Evolutionary conservation across 805 yeast genomes (phyloP).

Genomic region (Candida chauliodis): DNA sequence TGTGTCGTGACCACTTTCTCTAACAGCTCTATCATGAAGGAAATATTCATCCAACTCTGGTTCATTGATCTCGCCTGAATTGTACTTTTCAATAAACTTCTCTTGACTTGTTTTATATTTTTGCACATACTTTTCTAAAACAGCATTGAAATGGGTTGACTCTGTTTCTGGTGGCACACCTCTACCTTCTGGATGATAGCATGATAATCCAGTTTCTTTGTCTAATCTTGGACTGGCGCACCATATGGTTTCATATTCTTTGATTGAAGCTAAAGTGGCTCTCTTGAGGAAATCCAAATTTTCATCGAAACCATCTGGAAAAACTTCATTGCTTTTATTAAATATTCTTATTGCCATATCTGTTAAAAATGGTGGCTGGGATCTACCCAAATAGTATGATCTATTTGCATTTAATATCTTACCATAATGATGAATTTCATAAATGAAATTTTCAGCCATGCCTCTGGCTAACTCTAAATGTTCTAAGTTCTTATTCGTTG

Average conservation of each 20-base stretch:
- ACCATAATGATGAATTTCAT: constrained; percentile 86
- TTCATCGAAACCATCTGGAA: constrained; percentile 30
- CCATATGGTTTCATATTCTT: constrained; percentile 86
- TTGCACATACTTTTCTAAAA: constrained; percentile 63
- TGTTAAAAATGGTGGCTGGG: constrained; percentile 95
- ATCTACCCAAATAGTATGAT: constrained; percentile 82
- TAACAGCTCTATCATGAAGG: constrained; percentile 87
- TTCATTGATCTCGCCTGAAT: constrained; percentile 59
- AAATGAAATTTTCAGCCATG: constrained; percentile 88
- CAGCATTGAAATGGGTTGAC: constrained; percentile 74
- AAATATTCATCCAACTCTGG: constrained; percentile 87
- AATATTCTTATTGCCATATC: constrained; percentile 81
- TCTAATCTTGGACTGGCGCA: constrained; percentile 70
- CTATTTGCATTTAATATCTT: constrained; percentile 93
- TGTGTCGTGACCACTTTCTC: constrained; percentile 97
- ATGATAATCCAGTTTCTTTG: constrained; percentile 69
- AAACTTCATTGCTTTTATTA: constrained; percentile 49
- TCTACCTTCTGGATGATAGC: constrained; percentile 84
- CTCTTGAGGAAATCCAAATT: constrained; percentile 61
- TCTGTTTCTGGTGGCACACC: constrained; percentile 99
- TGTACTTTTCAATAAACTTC: constrained; percentile 63
- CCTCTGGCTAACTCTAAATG: constrained; percentile 73
- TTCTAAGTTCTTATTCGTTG: constrained; percentile 25
- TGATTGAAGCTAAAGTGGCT: constrained; percentile 74
- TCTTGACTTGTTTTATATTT: constrained; percentile 58